A percentile compares a stretch with the other conserved stretches of the same genome.
Evolutionary conservation across 768 basidiomycete genomes (phyloP).

Genomic region (Tricholoma terreum): DNA sequence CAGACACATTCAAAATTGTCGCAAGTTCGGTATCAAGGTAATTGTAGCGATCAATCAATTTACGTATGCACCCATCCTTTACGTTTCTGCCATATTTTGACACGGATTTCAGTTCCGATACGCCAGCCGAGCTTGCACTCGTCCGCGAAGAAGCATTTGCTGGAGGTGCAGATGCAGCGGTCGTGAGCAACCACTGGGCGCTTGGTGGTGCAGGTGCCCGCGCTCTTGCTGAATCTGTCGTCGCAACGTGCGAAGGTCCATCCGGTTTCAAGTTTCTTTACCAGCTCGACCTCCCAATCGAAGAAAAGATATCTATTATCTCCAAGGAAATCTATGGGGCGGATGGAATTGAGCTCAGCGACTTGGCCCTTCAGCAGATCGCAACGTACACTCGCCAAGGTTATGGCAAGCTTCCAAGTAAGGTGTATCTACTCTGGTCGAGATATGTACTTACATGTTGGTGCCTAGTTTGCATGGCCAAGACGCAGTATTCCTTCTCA

Average conservation of each 20-base stretch:
- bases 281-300: slow-evolving; percentile 77
- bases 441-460: slow-evolving; percentile 8
- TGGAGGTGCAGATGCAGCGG: slow-evolving; percentile 91
- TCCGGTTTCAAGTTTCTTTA: slow-evolving; percentile 94
- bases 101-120: slow-evolving; percentile 64
- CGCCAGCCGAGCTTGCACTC: slow-evolving; percentile 83
- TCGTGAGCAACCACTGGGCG: slow-evolving; percentile 98
- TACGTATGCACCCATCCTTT: slow-evolving; percentile 54
- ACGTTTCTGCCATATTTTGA: background rate
- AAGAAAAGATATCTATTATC: slow-evolving; percentile 85
- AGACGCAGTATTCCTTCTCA: slow-evolving; percentile 97
- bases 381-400: slow-evolving; percentile 93
- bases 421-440: slow-evolving; percentile 22
- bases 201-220: slow-evolving; percentile 90
- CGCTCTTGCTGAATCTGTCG: slow-evolving; percentile 88
- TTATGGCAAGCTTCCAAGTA: slow-evolving; percentile 74
- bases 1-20: slow-evolving; percentile 91
- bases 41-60: slow-evolving; percentile 96
- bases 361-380: slow-evolving; percentile 79
- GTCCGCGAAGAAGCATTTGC: slow-evolving; percentile 75
- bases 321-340: slow-evolving; percentile 92
- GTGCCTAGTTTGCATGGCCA: slow-evolving; percentile 85
- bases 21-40: slow-evolving; percentile 95
- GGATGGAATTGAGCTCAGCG: slow-evolving; percentile 84
- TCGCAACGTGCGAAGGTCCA: slow-evolving; percentile 77